These are phyloP conservation scores for Xylaria sp. DNA, from an alignment of 2,329 filamentous ascomycete genomes.

Conservation along the genomic window DNA sequence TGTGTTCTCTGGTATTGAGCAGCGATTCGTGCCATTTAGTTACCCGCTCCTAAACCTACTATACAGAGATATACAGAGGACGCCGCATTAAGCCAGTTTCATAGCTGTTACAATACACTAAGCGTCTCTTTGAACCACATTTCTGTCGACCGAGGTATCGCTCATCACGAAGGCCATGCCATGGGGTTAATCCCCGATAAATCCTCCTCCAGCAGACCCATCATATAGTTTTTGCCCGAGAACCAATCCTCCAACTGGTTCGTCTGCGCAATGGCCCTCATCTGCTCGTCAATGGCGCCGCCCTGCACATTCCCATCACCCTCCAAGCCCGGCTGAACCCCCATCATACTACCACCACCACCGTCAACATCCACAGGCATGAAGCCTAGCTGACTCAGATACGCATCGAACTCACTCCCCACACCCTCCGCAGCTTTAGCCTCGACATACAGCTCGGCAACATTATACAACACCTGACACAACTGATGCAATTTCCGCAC, in stretches of 20 bases:
- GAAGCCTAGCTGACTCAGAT: slow-evolving; percentile 50
- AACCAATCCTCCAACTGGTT: slow-evolving; percentile 52
- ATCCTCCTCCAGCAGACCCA: slow-evolving; percentile 51
- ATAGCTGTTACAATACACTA: slow-evolving; percentile 3
- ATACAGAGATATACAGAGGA: not conserved
- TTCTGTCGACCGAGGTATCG: not conserved
- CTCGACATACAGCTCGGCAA: slow-evolving; percentile 69
- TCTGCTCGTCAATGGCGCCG: slow-evolving; percentile 2
- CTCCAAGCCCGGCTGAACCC: slow-evolving; percentile 7
- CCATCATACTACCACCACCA: slow-evolving; percentile 11
- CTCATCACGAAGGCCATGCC: slow-evolving; percentile 40
- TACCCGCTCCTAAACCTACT: not conserved
- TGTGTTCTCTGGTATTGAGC: slow-evolving; percentile 13
- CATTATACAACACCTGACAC: slow-evolving; percentile 67
- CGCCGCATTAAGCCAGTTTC: not conserved
- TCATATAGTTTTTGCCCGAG: slow-evolving; percentile 50
- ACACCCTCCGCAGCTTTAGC: slow-evolving; percentile 56
- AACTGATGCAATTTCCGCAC: slow-evolving; percentile 66
- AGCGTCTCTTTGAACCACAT: too few species aligned
- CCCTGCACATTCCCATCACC: slow-evolving; percentile 26
- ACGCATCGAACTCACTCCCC: slow-evolving; percentile 50
- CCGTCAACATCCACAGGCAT: slow-evolving; percentile 45
- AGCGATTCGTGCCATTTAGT: slow-evolving; percentile 17
- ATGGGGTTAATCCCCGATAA: slow-evolving; percentile 48
- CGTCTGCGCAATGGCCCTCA: slow-evolving; percentile 43